phyloP scores from a whole-genome alignment of 257 asterid genomes.

The Solanum verrucosum region DNA sequence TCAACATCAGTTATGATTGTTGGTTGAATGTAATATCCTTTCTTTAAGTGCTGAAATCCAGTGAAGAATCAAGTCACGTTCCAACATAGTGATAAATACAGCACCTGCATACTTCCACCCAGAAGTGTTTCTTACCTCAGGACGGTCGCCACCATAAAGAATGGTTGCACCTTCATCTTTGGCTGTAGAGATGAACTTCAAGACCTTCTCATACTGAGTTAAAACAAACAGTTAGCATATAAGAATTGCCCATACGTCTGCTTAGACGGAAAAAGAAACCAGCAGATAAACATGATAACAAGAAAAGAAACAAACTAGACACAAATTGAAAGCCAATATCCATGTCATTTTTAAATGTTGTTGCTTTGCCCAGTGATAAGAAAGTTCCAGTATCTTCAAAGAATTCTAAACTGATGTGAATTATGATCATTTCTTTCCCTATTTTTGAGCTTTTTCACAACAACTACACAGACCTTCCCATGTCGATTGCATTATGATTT shows the following conservation, averaged over 20 bases:
- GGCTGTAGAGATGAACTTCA: constrained; percentile 65
- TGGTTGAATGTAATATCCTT: constrained; percentile 73
- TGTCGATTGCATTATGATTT: background rate
- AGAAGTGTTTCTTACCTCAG: constrained; percentile 38
- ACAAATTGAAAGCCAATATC: background rate
- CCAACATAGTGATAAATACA: background rate
- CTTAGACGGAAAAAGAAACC: background rate
- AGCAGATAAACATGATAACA: background rate
- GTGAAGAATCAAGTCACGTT: background rate
- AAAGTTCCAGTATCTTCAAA: background rate
- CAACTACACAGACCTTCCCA: background rate
- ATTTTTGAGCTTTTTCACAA: background rate
- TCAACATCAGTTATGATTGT: constrained; percentile 63
- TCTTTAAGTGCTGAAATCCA: constrained; percentile 62
- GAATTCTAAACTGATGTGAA: background rate
- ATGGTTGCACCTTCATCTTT: constrained; percentile 83
- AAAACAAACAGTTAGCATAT: background rate
- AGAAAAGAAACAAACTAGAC: background rate
- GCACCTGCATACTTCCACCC: background rate
- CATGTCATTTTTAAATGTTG: background rate
- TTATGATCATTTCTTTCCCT: background rate
- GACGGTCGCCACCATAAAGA: constrained; percentile 72
- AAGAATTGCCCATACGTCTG: background rate
- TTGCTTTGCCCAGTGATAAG: background rate
- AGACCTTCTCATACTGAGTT: constrained; percentile 62